Conservation (phyloP, 2,329 filamentous ascomycete species). For the Nannizziopsis arthrosporioides region DNA sequence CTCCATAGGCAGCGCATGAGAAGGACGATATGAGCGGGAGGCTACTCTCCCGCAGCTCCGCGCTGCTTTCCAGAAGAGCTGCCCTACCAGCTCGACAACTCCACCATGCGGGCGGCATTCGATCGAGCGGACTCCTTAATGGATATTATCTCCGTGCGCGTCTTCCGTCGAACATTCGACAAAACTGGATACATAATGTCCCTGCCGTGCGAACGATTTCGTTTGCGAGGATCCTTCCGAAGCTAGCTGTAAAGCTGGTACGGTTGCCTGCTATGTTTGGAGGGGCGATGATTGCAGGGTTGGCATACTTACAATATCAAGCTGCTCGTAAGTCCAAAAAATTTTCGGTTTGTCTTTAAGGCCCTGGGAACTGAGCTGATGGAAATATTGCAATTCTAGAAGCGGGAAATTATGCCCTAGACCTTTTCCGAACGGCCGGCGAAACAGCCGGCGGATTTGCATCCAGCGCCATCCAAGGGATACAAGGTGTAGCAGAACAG, state of each 20-base stretch:
- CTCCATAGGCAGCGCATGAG: constrained; percentile 21
- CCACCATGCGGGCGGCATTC: constrained; percentile 45
- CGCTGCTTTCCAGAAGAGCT: constrained; percentile 51
- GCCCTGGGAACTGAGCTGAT: neutral
- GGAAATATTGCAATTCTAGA: constrained; percentile 35
- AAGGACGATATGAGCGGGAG: constrained; percentile 54
- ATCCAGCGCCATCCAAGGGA: constrained; percentile 56
- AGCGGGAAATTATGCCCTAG: constrained; percentile 64
- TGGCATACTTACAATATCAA: constrained; percentile 94
- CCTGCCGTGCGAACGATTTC: constrained; percentile 53
- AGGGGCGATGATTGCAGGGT: constrained; percentile 69
- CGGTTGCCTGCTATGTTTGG: constrained; percentile 86
- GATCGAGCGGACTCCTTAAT: constrained; percentile 56
- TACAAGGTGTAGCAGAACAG: constrained; percentile 65
- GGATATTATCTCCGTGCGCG: constrained; percentile 40
- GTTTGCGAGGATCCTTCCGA: constrained; percentile 63
- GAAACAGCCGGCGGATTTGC: constrained; percentile 61
- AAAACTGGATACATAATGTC: constrained; percentile 74
- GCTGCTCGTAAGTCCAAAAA: constrained; percentile 60
- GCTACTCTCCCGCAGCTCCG: constrained; percentile 61
- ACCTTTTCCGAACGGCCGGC: constrained; percentile 60
- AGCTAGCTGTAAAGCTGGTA: constrained; percentile 78
- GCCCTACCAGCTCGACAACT: constrained; percentile 50
- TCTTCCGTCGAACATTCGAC: constrained; percentile 53
- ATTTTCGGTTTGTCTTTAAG: neutral